Base-by-base conservation (phyloP, 768 basidiomycete species). In the Hortiboletus flavorubellus region DNA sequence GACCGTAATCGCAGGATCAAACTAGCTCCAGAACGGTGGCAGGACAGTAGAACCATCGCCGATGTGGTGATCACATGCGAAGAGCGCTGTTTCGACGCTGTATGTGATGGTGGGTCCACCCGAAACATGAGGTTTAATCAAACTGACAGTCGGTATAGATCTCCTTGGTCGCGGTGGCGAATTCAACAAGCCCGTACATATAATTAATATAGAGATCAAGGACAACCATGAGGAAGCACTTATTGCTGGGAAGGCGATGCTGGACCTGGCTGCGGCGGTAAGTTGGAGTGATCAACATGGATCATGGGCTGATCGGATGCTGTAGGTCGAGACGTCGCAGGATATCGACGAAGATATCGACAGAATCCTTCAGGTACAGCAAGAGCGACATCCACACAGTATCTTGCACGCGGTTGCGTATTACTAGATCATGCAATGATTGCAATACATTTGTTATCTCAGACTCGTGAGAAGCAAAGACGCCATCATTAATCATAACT, bases 31-130 rank as follows among this genome's bases (percentile, higher is more conserved):
- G 96, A 99, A 71, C 83, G 95, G 58, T 99, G 95, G 95, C 96
- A 98, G 64, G 95, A 98, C 43, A 90, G 81, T 51, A 88, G 76
- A 66, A 84, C 82, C 1, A 80, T 96, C 9, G 92, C 91, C n/a
- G 97, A 99, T 68, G 80, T 99, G 21, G 97, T 99, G 21, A 94
- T 99, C 66, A 99, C 97, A 6, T 99, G 97, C 70, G 97, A 98
- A 75, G 97, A 99, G 70, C 84, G 96, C 50, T 99, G 97, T 71
- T 99, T 94, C 70, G 97, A 99, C 68, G 90, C 93, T 1, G 97
- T 99, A 18, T 97, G 95, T 68, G 97, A 98, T 71, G 97, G 97
- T 97, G 64, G 65, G 83, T 69, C 53, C 33, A 42, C 58, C 55
- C 52, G 48, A 38, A 37, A 42, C 30, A 58, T 46, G 56, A 58